Base-by-base conservation (phyloP, 1,284 basidiomycete species). In the Ustilago curta region DNA sequence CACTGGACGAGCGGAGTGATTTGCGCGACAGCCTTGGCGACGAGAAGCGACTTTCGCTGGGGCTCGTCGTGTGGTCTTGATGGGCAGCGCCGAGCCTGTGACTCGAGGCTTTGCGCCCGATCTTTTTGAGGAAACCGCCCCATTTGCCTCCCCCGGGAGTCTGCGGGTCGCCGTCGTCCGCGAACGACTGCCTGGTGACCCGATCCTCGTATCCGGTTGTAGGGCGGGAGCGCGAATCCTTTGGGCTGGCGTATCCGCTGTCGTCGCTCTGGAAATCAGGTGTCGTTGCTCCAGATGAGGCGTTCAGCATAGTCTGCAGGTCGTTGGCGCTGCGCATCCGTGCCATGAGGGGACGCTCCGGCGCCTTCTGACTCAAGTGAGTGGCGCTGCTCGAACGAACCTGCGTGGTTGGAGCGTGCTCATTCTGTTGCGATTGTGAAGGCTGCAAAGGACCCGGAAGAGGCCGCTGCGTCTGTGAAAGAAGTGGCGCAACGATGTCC, bases 401-500 rank as follows among this genome's bases (percentile, higher is more conserved):
- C 8, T 50, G 53, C 57, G 37, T 48, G 7, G 3, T 32, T 16
- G 49, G 18, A 23, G 45, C 39, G 9, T 19, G 52, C 9, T 21
- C 47, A 7, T 25, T 21, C 11, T 48, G 65, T 8, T 39, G 65
- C 29, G 29, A 7, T 19, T 47, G 53, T 42, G 35, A 11, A 14
- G 65, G 53, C 44, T 58, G 58, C 19, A 25, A 47, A 35, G 37
- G 23, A 9, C 11, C 16, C 21, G 37, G 43, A 21, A 43, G 8
- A 12, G 43, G 31, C 35, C 39, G 35, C 8, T 48, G 14, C 8
- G 12, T 8, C n/a, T 54, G 49, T 9, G 59, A 45, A 12, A 73
- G 45, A 23, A 80, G 53, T 6, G 78, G 76, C n/a, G 52, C 57
- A 1, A 97, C 91, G 59, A 99, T 88, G 32, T 91, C 90, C 80